Evolutionary conservation across 2,329 filamentous ascomycete species (phyloP).

Genomic region (Xylaria sp.): DNA sequence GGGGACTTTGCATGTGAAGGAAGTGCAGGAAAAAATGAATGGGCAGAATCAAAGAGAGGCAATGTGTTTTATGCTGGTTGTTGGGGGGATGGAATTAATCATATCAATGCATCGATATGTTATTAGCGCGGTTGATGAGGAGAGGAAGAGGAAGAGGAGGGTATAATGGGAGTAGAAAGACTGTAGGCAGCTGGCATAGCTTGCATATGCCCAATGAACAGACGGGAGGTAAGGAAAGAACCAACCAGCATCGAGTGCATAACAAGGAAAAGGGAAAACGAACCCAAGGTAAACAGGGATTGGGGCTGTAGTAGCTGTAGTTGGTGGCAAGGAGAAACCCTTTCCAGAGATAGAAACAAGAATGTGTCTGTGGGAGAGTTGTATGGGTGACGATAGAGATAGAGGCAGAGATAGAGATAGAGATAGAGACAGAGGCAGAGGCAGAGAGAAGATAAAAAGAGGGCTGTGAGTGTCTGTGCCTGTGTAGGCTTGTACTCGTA

Average conservation of each 20-base stretch:
- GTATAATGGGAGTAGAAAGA: not conserved
- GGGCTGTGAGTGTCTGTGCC: not conserved
- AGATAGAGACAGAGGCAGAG: not conserved
- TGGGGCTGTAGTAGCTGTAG: not conserved
- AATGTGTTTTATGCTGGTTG: conserved; percentile 2
- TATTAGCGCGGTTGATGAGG: conserved; percentile 7
- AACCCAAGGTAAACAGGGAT: not conserved
- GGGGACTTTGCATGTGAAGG: conserved; percentile 5
- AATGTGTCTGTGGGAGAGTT: no score
- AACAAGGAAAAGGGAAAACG: not conserved
- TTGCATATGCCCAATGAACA: not conserved
- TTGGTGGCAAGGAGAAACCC: not conserved
- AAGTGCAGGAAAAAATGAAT: not conserved
- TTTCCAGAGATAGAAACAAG: not conserved
- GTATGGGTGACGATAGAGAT: not conserved
- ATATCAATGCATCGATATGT: conserved; percentile 6
- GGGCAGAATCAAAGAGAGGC: not conserved
- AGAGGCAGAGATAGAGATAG: not conserved
- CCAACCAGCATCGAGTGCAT: not conserved
- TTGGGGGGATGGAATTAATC: conserved; percentile 5
- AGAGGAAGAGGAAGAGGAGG: not conserved
- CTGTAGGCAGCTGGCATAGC: not conserved
- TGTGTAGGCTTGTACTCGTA: not conserved
- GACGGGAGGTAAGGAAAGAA: not conserved
- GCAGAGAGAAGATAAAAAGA: not conserved